Conservation (phyloP, 306 rosid species). For the Rosa multiflora region DNA sequence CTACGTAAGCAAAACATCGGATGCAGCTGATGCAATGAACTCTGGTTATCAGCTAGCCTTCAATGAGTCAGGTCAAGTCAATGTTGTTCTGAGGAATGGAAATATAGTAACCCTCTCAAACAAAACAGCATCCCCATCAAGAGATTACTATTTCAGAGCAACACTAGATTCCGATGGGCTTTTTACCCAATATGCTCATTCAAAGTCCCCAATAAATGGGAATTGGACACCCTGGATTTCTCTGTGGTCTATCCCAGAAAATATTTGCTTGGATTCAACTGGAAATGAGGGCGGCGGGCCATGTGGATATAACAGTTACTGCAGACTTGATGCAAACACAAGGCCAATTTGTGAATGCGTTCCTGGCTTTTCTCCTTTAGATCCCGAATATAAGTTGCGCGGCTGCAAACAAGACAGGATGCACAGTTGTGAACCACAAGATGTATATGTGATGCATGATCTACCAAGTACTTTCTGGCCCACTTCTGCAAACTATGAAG, state of each 20-base stretch:
- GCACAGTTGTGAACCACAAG: neutral
- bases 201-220: neutral
- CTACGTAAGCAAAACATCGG: constrained; percentile 12
- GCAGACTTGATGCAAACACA: neutral
- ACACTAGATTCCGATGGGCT: constrained; percentile 33
- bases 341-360: constrained; percentile 27
- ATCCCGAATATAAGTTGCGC: constrained; percentile 10
- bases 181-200: constrained; percentile 14
- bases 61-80: constrained; percentile 28
- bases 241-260: constrained; percentile 22
- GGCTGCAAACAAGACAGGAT: constrained; percentile 21
- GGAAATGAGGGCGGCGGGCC: constrained; percentile 9
- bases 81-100: neutral
- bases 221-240: constrained; percentile 7
- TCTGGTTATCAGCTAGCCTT: constrained; percentile 14
- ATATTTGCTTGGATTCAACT: constrained; percentile 19
- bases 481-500: neutral
- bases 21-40: neutral
- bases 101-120: neutral
- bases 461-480: neutral
- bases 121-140: neutral
- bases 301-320: constrained; percentile 29
- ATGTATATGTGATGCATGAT: neutral
- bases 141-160: constrained; percentile 25
- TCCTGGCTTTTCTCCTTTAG: constrained; percentile 20